Conservation (phyloP, 371 early-diverging fungal species). For the Mucor lusitanicus region DNA sequence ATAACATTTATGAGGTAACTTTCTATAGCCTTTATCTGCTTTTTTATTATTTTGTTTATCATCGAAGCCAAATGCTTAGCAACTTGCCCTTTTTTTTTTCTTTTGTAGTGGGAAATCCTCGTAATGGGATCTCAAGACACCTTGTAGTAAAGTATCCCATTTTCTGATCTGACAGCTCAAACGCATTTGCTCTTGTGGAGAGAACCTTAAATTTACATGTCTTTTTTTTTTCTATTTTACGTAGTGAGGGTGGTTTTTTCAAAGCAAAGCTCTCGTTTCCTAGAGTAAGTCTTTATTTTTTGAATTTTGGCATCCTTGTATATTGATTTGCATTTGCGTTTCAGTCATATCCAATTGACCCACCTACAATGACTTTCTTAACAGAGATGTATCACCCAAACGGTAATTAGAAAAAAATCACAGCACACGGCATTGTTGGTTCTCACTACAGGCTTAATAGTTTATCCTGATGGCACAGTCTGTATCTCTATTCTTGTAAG, state of each 20-base stretch:
- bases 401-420: conserved; percentile 42
- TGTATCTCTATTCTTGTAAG: conserved; percentile 91
- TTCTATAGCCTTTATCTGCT: neutral
- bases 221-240: neutral
- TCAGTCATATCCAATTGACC: conserved; percentile 75
- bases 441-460: conserved; percentile 27
- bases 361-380: conserved; percentile 84
- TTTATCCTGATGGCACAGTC: conserved; percentile 84
- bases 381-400: conserved; percentile 86
- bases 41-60: neutral
- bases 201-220: conserved; percentile 6
- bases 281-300: conserved; percentile 31
- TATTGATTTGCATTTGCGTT: neutral
- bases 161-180: conserved; percentile 17
- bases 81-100: neutral
- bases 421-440: neutral
- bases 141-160: conserved; percentile 63
- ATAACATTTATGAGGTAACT: conserved; percentile 72
- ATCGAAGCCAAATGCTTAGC: neutral
- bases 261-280: conserved; percentile 87
- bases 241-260: conserved; percentile 89
- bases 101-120: conserved; percentile 78
- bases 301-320: neutral
- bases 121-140: conserved; percentile 91
- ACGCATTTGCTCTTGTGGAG: neutral